A percentile compares a stretch with the other conserved stretches of the same genome.
Evolutionary conservation across 306 rosid genomes (phyloP).

Genomic region (Begonia loranthoides): DNA sequence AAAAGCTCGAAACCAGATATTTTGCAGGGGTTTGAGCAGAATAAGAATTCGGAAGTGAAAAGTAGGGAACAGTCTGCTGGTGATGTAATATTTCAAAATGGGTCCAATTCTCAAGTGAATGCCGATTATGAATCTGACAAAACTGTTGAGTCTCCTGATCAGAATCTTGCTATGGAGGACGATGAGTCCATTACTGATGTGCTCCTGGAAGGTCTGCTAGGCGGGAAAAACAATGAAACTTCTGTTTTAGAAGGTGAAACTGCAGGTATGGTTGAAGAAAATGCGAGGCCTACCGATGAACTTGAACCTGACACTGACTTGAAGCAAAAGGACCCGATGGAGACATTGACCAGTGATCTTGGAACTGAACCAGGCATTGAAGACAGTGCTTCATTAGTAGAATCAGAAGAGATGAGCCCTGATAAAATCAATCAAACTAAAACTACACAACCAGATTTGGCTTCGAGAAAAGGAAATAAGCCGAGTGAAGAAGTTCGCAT

Average conservation of each 20-base stretch:
- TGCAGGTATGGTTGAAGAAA: slow-evolving; percentile 7
- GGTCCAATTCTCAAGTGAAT: slow-evolving; percentile 12
- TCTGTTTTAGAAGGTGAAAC: slow-evolving; percentile 7
- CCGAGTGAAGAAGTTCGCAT: slow-evolving; percentile 24
- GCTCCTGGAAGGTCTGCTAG: slow-evolving; percentile 13
- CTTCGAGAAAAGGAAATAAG: slow-evolving; percentile 4
- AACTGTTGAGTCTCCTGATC: slow-evolving; percentile 7
- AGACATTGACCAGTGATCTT: slow-evolving; percentile 4
- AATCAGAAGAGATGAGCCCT: slow-evolving; percentile 9
- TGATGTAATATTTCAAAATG: slow-evolving; percentile 5
- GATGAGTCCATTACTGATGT: slow-evolving; percentile 7
- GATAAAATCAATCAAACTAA: slow-evolving; percentile 17
- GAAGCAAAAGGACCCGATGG: background rate
- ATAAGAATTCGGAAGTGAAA: slow-evolving; percentile 22
- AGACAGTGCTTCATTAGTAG: slow-evolving; percentile 10
- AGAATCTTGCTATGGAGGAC: slow-evolving; percentile 12
- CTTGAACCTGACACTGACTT: slow-evolving; percentile 9
- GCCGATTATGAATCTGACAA: slow-evolving; percentile 11
- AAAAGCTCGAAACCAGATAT: slow-evolving; percentile 1
- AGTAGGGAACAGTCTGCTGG: slow-evolving; percentile 18
- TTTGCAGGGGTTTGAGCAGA: slow-evolving; percentile 16
- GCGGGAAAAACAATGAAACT: slow-evolving; percentile 5
- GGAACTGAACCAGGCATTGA: slow-evolving; percentile 12
- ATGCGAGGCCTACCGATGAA: slow-evolving; percentile 11
- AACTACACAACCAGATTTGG: slow-evolving; percentile 4